Conservation (phyloP, 169 alveolate genomes). For the Cyclospora cayetanensis region DNA sequence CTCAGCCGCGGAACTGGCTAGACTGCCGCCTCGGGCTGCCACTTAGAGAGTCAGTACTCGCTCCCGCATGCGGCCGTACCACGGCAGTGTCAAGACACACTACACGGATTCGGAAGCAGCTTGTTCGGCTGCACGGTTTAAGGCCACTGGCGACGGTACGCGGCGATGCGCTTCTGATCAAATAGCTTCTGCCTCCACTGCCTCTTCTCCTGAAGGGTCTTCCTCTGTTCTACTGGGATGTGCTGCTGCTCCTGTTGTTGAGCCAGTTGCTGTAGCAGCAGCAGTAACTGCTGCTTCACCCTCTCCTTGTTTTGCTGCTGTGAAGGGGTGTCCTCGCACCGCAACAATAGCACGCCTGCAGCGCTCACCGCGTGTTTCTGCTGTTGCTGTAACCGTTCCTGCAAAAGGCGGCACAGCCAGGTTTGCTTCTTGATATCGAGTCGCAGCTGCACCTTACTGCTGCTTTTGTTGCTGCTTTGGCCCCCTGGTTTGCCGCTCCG, state of each 20-base stretch:
- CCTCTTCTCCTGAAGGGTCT: background rate
- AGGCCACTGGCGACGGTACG: background rate
- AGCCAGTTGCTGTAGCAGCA: background rate
- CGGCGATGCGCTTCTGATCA: background rate
- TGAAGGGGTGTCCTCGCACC: background rate
- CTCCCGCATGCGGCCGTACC: too few relatives aligned
- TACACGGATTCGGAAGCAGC: too few relatives aligned
- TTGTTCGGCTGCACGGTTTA: conserved; percentile 22
- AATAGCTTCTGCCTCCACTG: background rate
- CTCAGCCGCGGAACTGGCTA: too few relatives aligned
- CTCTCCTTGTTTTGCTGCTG: background rate
- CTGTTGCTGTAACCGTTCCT: background rate
- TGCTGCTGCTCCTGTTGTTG: background rate
- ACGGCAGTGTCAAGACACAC: too few relatives aligned
- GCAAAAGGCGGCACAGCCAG: background rate
- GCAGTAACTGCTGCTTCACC: background rate
- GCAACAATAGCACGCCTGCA: background rate
- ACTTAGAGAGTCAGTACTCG: too few relatives aligned
- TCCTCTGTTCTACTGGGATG: background rate
- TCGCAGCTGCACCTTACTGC: background rate
- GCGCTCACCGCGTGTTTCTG: background rate
- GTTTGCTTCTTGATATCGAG: background rate
- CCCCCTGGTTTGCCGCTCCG: background rate
- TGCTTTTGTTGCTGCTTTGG: background rate
- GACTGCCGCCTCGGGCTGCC: too few relatives aligned